phyloP scores from a whole-genome alignment of 2,329 filamentous ascomycete genomes.

The Trichophyton mentagrophytes region DNA sequence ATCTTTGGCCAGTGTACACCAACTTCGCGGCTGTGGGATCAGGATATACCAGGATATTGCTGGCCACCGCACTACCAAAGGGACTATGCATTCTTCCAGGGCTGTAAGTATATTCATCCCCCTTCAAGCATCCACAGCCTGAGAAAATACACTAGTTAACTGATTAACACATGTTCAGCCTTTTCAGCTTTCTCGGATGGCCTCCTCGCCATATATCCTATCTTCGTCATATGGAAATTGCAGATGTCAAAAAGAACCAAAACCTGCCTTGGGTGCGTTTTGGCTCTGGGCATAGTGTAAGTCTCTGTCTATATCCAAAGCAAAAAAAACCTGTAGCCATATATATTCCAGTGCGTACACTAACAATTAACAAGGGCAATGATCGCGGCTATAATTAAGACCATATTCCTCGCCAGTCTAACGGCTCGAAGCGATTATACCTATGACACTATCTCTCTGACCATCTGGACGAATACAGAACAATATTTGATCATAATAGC shows the following conservation, averaged over 20 bases:
- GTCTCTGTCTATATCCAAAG: background rate
- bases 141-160: background rate
- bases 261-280: constrained; percentile 6
- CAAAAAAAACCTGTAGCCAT: background rate
- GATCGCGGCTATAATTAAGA: constrained; percentile 8
- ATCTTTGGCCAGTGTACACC: constrained; percentile 10
- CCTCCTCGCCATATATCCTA: constrained; percentile 11
- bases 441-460: constrained; percentile 7
- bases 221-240: constrained; percentile 12
- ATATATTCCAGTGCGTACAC: background rate
- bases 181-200: constrained; percentile 11
- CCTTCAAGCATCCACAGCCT: background rate
- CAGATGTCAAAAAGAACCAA: constrained; percentile 7
- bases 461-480: constrained; percentile 8
- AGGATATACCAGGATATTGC: constrained; percentile 2
- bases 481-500: constrained; percentile 14
- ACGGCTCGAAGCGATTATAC: constrained; percentile 8
- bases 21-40: constrained; percentile 7
- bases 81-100: constrained; percentile 10
- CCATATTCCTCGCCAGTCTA: constrained; percentile 7
- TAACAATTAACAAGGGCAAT: constrained; percentile 5
- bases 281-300: constrained; percentile 11
- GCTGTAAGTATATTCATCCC: constrained; percentile 3
- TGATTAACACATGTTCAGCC: background rate
- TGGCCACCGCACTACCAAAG: constrained; percentile 8